These are phyloP conservation scores for Pholiota adiposa DNA, from an alignment of 1,284 basidiomycete species.

Conservation along the genomic window DNA sequence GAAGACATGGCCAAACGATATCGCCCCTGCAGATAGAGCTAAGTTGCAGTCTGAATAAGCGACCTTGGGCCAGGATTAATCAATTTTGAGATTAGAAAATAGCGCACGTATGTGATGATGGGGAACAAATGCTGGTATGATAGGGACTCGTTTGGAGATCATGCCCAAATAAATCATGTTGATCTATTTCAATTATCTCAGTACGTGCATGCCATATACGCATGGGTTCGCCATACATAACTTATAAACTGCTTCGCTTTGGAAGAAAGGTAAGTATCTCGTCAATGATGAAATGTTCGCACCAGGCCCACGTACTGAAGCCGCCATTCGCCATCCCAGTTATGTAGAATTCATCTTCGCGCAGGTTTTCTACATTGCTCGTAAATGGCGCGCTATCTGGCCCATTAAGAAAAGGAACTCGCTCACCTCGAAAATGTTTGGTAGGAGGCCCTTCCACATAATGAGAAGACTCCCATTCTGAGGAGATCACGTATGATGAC, in stretches of 20 bases:
- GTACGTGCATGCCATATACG: background rate
- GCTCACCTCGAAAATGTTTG: constrained; percentile 27
- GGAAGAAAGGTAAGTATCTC: constrained; percentile 8
- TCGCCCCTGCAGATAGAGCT: constrained; percentile 11
- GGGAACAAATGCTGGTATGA: constrained; percentile 46
- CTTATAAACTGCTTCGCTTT: constrained; percentile 38
- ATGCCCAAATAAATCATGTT: constrained; percentile 47
- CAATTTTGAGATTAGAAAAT: background rate
- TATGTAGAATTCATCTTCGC: constrained; percentile 32
- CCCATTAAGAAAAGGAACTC: background rate
- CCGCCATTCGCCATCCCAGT: constrained; percentile 34
- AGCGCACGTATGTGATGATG: constrained; percentile 36
- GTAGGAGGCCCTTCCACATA: constrained; percentile 25
- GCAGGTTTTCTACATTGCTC: background rate
- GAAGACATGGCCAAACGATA: constrained; percentile 44
- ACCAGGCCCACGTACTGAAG: constrained; percentile 29
- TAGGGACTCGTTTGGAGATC: constrained; percentile 42
- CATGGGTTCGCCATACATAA: constrained; percentile 26
- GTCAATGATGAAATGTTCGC: background rate
- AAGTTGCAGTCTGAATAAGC: background rate
- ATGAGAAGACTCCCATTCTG: constrained; percentile 24
- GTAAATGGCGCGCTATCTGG: no score
- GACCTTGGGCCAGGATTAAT: background rate
- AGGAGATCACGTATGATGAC: background rate
- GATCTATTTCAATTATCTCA: constrained; percentile 21